A percentile compares a stretch with the other conserved stretches of the same genome.
Conservation (phyloP, 352 stramenopile genomes). For the Globisporangium ultimum region DNA sequence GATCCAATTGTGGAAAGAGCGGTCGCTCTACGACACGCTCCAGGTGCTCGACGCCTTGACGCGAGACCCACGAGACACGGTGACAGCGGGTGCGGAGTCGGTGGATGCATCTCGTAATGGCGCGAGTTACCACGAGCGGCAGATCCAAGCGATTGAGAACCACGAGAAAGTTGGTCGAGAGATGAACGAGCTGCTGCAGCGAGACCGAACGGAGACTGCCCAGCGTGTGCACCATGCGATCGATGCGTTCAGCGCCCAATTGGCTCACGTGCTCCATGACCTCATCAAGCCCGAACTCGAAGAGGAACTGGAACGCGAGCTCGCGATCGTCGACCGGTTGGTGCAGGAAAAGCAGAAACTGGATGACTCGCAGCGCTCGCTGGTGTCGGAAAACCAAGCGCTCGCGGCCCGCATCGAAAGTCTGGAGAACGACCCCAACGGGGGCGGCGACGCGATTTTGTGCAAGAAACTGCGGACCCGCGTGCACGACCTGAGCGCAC, state of each 20-base stretch:
- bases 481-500: slow-evolving; percentile 21
- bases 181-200: slow-evolving; percentile 27
- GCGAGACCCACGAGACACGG: neutral
- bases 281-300: slow-evolving; percentile 38
- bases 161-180: slow-evolving; percentile 44
- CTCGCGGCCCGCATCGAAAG: slow-evolving; percentile 29
- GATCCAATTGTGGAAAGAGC: slow-evolving; percentile 63
- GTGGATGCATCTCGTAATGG: neutral
- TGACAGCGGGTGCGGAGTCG: neutral
- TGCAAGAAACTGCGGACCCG: slow-evolving; percentile 46
- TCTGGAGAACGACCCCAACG: slow-evolving; percentile 32
- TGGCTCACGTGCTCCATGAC: slow-evolving; percentile 22
- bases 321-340: slow-evolving; percentile 18
- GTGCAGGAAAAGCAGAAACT: slow-evolving; percentile 36
- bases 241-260: slow-evolving; percentile 28
- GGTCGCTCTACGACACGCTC: slow-evolving; percentile 51
- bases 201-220: slow-evolving; percentile 18
- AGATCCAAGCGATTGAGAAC: slow-evolving; percentile 56
- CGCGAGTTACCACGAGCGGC: slow-evolving; percentile 17
- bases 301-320: slow-evolving; percentile 27
- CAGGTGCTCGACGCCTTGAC: slow-evolving; percentile 29
- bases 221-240: slow-evolving; percentile 22
- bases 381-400: slow-evolving; percentile 19
- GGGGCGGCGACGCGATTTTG: slow-evolving; percentile 41
- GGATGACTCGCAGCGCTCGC: slow-evolving; percentile 9